Evolutionary conservation across 768 basidiomycete genomes (phyloP), one percentile per base, ranked within the genome.

Genomic region (Dioszegia hungarica): DNA sequence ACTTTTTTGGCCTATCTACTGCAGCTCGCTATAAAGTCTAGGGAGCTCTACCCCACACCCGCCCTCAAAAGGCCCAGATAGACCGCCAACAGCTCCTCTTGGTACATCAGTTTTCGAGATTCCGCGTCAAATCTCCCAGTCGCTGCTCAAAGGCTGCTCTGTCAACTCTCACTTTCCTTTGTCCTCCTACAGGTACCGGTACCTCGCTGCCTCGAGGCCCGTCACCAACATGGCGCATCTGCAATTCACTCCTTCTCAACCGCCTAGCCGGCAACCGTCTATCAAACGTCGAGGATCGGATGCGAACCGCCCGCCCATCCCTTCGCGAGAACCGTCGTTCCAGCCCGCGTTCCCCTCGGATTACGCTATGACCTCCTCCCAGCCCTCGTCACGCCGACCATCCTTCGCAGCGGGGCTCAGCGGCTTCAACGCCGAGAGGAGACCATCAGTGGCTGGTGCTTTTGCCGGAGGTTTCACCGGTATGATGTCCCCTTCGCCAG

Each of bases 381-480:
- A 50, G 33, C 59, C 67, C 0, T 48, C 49, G 3, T 66, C 64
- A 2, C 54, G 67, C 51, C 57, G 67, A 47, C 54, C 57, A 11
- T 63, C 61, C 3, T 53, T 63, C n/a, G 61, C 54, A 11, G 20
- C 10, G 24, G 38, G 44, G 20, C 19, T 40, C 25, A 1, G 33
- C 12, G 36, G 31, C 46, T 36, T 57, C 36, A 29, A 37, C 27
- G 39, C 28, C 10, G 46, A 39, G 36, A 39, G 43, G n/a, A 34
- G 41, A 17, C 41, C 28, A 3, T 44, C 39, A 20, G 10, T 17
- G 48, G 51, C 10, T n/a, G 51, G 54, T 17, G 52, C n/a, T 9
- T 20, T 54, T 10, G 49, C 36, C 27, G 49, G 49, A 17, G 49
- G 49, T 1, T 38, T 51, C 24, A 27, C 49, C 5, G 49, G 49